Percentiles rank a stretch among this genome's conserved stretches.
phyloP scores from a whole-genome alignment of 495 filamentous ascomycete species.

The Xylaria acuta region DNA sequence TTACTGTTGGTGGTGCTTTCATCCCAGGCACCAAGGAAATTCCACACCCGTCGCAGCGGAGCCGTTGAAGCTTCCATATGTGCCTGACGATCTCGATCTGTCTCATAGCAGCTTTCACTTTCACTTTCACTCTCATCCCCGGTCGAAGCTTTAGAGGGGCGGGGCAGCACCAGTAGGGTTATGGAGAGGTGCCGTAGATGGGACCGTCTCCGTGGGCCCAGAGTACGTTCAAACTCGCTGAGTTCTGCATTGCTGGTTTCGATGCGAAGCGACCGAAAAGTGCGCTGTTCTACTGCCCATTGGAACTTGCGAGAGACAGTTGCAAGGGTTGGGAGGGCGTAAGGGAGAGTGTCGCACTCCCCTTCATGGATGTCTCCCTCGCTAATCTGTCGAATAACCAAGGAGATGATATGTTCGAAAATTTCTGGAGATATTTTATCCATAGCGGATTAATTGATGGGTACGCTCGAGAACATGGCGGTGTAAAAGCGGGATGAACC shows the following conservation, averaged over 20 bases:
- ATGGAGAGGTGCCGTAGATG: not conserved
- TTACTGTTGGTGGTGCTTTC: not conserved
- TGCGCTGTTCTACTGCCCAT: conserved; percentile 1
- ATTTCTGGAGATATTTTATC: conserved; percentile 5
- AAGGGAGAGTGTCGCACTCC: not conserved
- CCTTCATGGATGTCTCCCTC: not conserved
- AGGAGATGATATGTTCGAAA: not conserved
- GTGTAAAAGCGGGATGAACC: no score
- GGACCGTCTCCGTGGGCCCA: not conserved
- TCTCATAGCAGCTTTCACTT: not conserved
- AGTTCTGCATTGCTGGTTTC: not conserved
- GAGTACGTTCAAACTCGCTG: not conserved
- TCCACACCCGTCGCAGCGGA: not conserved
- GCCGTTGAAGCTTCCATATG: not conserved
- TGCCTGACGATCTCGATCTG: conserved; percentile 1
- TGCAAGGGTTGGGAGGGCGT: not conserved
- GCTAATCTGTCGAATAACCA: not conserved
- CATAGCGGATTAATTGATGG: not conserved
- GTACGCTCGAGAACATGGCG: no score
- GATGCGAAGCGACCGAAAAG: not conserved
- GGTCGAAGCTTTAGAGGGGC: not conserved
- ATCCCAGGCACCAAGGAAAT: not conserved
- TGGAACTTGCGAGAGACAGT: conserved; percentile 9
- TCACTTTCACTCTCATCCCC: not conserved
- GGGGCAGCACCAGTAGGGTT: not conserved